Conservation (phyloP, 1,139 yeast genomes). For the Geotrichum cucujoidarum region DNA sequence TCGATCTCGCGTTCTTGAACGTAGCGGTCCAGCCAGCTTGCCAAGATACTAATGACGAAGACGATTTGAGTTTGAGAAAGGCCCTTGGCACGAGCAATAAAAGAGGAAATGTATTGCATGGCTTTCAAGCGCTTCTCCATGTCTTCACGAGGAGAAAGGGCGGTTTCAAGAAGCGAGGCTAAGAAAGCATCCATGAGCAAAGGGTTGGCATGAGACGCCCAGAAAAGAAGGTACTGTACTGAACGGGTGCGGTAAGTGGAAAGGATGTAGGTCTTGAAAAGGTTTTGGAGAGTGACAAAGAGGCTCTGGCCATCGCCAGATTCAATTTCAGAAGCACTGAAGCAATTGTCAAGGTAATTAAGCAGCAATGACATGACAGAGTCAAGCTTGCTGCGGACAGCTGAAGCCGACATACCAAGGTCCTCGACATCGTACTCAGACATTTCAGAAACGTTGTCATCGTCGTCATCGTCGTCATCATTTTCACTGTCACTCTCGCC, state of each 20-base stretch:
- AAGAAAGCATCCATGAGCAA: conserved; percentile 82
- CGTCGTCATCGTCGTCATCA: conserved; percentile 32
- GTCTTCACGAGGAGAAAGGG: conserved; percentile 62
- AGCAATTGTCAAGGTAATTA: conserved; percentile 45
- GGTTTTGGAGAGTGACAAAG: conserved; percentile 67
- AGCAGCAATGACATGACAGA: conserved; percentile 55
- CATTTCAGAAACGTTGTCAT: conserved; percentile 37
- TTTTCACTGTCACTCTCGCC: conserved; percentile 26
- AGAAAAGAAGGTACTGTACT: conserved; percentile 79
- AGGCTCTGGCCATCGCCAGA: conserved; percentile 67
- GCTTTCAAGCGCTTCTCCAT: conserved; percentile 78
- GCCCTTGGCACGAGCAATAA: conserved; percentile 79
- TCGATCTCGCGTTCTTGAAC: conserved; percentile 80
- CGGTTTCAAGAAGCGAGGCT: conserved; percentile 76
- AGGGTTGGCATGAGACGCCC: conserved; percentile 73
- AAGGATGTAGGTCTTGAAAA: conserved; percentile 74
- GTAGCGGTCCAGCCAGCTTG: conserved; percentile 78
- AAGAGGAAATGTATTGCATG: conserved; percentile 86
- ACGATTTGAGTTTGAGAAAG: conserved; percentile 67
- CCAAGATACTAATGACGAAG: conserved; percentile 71
- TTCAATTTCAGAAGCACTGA: conserved; percentile 49
- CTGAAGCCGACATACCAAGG: conserved; percentile 30
- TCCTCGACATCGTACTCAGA: conserved; percentile 38
- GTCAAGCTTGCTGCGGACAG: conserved; percentile 54
- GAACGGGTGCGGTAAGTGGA: conserved; percentile 93